Percentiles rank a stretch among this genome's conserved stretches.
These are phyloP conservation scores for Pholiota molesta DNA, from an alignment of 768 basidiomycete genomes.

Conservation along the genomic window DNA sequence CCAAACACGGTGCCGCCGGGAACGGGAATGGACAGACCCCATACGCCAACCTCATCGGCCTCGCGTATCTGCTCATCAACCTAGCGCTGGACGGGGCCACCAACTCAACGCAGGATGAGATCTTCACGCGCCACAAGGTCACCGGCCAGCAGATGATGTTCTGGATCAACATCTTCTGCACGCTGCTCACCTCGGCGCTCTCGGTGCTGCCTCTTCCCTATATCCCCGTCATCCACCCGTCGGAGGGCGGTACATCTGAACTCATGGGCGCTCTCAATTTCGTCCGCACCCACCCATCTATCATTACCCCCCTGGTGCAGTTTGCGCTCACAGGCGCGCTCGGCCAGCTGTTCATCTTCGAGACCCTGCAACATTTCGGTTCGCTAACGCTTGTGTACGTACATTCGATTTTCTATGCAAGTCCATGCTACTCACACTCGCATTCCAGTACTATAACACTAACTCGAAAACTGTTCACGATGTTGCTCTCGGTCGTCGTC, in stretches of 20 bases:
- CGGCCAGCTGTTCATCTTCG: slow-evolving; percentile 97
- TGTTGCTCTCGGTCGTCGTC: slow-evolving; percentile 92
- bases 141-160: slow-evolving; percentile 99
- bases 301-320: slow-evolving; percentile 72
- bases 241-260: slow-evolving; percentile 60
- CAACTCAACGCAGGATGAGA: slow-evolving; percentile 97
- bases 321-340: slow-evolving; percentile 91
- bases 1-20: slow-evolving; percentile 29
- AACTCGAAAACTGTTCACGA: slow-evolving; percentile 96
- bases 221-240: slow-evolving; percentile 82
- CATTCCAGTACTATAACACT: slow-evolving; percentile 83
- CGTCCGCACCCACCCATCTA: slow-evolving; percentile 74
- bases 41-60: slow-evolving; percentile 69
- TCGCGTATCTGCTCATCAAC: slow-evolving; percentile 80
- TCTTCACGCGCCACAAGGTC: slow-evolving; percentile 76
- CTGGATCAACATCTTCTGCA: slow-evolving; percentile 91
- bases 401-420: neutral
- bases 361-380: slow-evolving; percentile 91
- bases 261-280: slow-evolving; percentile 72
- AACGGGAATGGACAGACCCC: slow-evolving; percentile 34
- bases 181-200: slow-evolving; percentile 68
- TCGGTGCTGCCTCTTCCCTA: slow-evolving; percentile 75
- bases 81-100: slow-evolving; percentile 90
- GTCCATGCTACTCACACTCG: slow-evolving; percentile 6
- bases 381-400: slow-evolving; percentile 83